phyloP scores from a whole-genome alignment of 306 rosid species.

The Vigna mungo region DNA sequence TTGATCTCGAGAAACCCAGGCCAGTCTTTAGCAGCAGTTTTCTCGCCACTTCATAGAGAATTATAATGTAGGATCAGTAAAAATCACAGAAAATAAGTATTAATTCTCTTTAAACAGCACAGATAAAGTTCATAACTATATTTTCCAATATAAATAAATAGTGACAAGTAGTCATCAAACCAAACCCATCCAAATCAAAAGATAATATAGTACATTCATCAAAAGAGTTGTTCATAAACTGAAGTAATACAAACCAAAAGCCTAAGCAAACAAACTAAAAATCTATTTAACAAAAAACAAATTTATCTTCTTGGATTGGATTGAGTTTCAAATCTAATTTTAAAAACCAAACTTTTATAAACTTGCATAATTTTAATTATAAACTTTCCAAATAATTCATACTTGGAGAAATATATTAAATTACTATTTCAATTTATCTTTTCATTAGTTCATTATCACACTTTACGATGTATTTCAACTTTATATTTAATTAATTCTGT shows the following conservation, averaged over 20 bases:
- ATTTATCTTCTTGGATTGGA: too few species aligned
- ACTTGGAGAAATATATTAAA: not conserved
- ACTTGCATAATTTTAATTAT: too few species aligned
- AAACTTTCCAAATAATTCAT: not conserved
- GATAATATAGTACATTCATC: not conserved
- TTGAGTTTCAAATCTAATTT: too few species aligned
- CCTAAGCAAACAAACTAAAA: not conserved
- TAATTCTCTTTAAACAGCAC: slow-evolving; percentile 5
- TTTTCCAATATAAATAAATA: slow-evolving; percentile 14
- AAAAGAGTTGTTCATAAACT: not conserved
- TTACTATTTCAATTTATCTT: not conserved
- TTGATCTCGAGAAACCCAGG: slow-evolving; percentile 86
- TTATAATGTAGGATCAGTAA: slow-evolving; percentile 42
- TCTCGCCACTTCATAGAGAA: slow-evolving; percentile 79
- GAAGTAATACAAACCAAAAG: not conserved
- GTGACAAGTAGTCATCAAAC: not conserved
- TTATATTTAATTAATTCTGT: not conserved
- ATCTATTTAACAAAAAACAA: not conserved
- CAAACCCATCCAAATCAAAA: not conserved
- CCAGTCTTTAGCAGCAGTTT: slow-evolving; percentile 79
- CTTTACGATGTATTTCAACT: not conserved
- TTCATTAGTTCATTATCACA: not conserved
- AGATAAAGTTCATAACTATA: not conserved
- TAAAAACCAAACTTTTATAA: too few species aligned
- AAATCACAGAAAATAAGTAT: slow-evolving; percentile 14